Conservation (phyloP, 1,284 basidiomycete species). For the Somion occarium region DNA sequence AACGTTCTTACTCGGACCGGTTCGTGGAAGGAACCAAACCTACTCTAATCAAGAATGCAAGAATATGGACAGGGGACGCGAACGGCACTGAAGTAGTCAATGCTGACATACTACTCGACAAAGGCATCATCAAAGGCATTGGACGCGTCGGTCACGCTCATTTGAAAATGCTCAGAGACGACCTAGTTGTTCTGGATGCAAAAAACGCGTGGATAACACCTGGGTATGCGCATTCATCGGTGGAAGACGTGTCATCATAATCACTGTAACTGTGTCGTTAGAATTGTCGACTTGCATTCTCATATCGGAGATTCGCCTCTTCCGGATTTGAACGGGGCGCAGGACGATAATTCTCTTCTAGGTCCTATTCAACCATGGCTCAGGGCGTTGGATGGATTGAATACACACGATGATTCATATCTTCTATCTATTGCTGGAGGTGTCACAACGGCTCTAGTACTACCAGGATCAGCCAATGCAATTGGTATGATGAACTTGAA, state of each 20-base stretch:
- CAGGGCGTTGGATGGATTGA: constrained; percentile 44
- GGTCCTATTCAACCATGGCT: constrained; percentile 46
- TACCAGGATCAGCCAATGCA: constrained; percentile 53
- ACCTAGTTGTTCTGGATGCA: constrained; percentile 24
- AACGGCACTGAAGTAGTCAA: constrained; percentile 29
- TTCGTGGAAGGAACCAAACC: constrained; percentile 39
- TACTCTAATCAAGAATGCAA: constrained; percentile 47
- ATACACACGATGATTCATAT: constrained; percentile 47
- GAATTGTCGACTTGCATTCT: constrained; percentile 58
- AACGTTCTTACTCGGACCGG: constrained; percentile 45
- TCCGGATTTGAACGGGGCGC: constrained; percentile 30
- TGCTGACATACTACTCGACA: constrained; percentile 34
- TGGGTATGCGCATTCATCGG: constrained; percentile 23
- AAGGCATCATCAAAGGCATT: constrained; percentile 32
- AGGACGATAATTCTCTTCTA: constrained; percentile 37
- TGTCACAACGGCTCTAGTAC: constrained; percentile 65
- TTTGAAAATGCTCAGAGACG: constrained; percentile 13
- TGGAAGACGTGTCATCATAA: background rate
- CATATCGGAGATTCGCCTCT: constrained; percentile 51
- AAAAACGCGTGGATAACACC: constrained; percentile 35
- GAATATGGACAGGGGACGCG: constrained; percentile 47
- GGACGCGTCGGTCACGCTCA: constrained; percentile 13
- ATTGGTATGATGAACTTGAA: constrained; percentile 37
- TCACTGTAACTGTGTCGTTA: constrained; percentile 10
- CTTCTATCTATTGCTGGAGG: constrained; percentile 51